These are phyloP conservation scores for Mollisia scopiformis DNA, from an alignment of 2,329 filamentous ascomycete genomes.

Conservation along the genomic window DNA sequence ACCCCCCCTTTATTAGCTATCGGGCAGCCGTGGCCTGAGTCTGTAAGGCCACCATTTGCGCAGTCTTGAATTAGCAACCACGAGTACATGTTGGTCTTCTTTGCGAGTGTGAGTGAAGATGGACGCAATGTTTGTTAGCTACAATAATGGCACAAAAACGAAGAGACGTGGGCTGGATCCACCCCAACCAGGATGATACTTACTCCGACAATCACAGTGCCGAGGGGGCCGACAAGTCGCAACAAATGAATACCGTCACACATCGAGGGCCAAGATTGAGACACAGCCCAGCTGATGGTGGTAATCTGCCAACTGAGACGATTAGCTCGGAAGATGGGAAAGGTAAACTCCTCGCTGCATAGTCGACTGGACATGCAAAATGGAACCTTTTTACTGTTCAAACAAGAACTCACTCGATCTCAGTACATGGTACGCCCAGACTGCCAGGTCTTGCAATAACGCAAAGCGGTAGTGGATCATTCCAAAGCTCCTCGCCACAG, in stretches of 20 bases:
- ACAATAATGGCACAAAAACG: not conserved
- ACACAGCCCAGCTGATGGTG: not conserved
- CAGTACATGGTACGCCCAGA: not conserved
- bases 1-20: not conserved
- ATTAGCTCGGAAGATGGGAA: not conserved
- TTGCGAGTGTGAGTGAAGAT: not conserved
- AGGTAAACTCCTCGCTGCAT: not conserved
- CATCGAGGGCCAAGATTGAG: not conserved
- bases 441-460: not conserved
- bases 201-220: not conserved
- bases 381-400: not conserved
- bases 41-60: not conserved
- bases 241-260: not conserved
- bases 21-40: not conserved
- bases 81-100: not conserved
- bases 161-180: not conserved
- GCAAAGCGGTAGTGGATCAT: not conserved
- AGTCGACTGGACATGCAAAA: not conserved
- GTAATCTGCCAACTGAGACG: not conserved
- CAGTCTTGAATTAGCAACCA: not conserved
- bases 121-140: not conserved
- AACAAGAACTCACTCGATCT: not conserved
- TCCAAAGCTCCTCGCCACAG: not conserved
- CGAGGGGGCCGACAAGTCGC: not conserved
- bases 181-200: not conserved